A percentile compares a stretch with the other conserved stretches of the same genome.
phyloP scores from a whole-genome alignment of 306 rosid genomes.

The Prunus campanulata region DNA sequence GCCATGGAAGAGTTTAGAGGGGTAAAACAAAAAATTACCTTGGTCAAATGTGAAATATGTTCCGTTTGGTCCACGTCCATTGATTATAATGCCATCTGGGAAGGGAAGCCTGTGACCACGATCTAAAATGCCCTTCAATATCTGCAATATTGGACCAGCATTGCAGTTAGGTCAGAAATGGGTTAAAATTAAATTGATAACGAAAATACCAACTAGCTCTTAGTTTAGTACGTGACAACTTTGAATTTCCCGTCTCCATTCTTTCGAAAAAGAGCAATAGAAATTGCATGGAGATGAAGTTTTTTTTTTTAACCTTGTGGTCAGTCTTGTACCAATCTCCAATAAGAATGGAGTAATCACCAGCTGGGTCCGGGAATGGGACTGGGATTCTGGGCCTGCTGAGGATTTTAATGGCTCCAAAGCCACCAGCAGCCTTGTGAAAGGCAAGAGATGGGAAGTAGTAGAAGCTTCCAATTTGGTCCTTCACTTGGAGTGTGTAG shows the following conservation, averaged over 20 bases:
- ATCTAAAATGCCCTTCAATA: conserved; percentile 52
- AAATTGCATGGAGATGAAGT: too few species aligned
- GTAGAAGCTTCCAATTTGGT: conserved; percentile 84
- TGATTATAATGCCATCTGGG: conserved; percentile 68
- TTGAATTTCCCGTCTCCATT: too few species aligned
- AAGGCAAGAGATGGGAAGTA: conserved; percentile 84
- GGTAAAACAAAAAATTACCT: conserved; percentile 37
- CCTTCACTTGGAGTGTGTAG: conserved; percentile 81
- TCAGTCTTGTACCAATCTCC: conserved; percentile 81
- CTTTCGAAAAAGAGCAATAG: too few species aligned
- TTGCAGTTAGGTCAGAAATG: neutral
- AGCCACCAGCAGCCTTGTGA: conserved; percentile 93
- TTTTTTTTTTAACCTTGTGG: conserved; percentile 50
- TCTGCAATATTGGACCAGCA: conserved; percentile 37
- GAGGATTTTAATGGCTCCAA: conserved; percentile 70
- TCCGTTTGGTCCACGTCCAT: conserved; percentile 62
- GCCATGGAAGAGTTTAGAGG: neutral
- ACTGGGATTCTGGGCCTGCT: conserved; percentile 90
- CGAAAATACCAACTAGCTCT: neutral
- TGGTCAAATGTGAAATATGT: conserved; percentile 61
- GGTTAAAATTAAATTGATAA: neutral
- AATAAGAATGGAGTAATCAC: conserved; percentile 64
- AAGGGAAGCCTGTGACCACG: conserved; percentile 71
- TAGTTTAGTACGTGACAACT: neutral
- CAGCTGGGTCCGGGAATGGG: conserved; percentile 84